Evolutionary conservation across 306 rosid species (phyloP), one percentile per base, ranked within the genome.

Genomic region (Trichosanthes cucumerina): DNA sequence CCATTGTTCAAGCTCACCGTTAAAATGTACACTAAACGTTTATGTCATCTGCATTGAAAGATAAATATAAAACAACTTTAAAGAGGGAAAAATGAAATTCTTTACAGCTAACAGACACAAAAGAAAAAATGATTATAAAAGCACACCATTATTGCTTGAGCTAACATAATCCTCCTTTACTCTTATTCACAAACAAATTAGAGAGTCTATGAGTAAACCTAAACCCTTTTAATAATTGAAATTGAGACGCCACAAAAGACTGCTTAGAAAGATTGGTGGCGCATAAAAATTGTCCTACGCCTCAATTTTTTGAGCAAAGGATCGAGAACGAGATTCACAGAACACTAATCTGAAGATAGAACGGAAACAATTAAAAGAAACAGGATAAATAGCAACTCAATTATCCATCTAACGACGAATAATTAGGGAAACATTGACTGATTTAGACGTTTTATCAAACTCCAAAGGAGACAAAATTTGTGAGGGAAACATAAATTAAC

Each of bases 1-100:
- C 97, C 99, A 96, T 96, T 58, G 71, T 86, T 84, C 79, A 49
- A 81, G 83, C 77, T 69, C 81, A 53, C 75, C 26, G 60, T 50
- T 33, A 38, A 79, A 62, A 70, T 77, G 70, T 69, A 24, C 36
- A 74, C 34, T 47, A 74, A 80, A 66, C 85, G 79, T 69, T 59
- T 77, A 81, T 75, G 82, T 82, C 84, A 77, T 82, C 94, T 89
- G 86, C 80, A 75, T 83, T 80, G 65, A 76, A 81, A 74, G 58
- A 78, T 26, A 19, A 47, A 6, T 76, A 75, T 58, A 64, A 39
- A 70, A 66, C 39, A 21, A 86, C 63, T 80, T 83, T 53, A 81
- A 56, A 73, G 60, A 38, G 62, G 46, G 81, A 71, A 54, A 21
- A 69, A 21, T 26, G 43, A 21, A 78, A 60, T 12, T 24, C 76